Base-by-base conservation (phyloP, 805 yeast species). In the Cyberlindnera euphorbiiphila region DNA sequence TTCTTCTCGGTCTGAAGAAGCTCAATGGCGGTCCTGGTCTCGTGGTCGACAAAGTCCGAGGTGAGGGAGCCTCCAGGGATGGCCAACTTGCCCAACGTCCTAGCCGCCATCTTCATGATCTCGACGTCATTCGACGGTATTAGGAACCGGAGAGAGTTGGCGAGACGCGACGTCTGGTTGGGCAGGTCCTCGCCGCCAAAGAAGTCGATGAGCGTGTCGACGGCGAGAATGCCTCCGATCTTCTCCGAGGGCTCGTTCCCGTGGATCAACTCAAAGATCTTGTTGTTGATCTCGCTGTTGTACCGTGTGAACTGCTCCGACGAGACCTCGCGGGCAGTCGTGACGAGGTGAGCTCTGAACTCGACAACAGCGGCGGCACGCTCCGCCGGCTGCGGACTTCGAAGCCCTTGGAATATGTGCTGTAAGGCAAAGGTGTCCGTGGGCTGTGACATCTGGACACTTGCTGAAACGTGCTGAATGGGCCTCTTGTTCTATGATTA, bases 11-110 rank as follows among this genome's bases (percentile, higher is more conserved):
- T 72, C 23, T 86, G 85, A 17, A 91, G 71, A 91, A 96, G 83
- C 60, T 93, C 98, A 34, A 91, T 70, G 26, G 96, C 86, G 33
- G 85, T 72, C 54, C 83, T 85, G 8, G 93, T 93, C 59, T 91
- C 96, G 51, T 78, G 84, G 45, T 91, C 97, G 19, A 93, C 96
- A 58, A 91, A 83, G 34, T 88, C 96, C 1, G 94, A 88, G 0
- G 96, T 86, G 37, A 88, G 62, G 2, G 94, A 78, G 1, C 95
- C 93, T 19, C 95, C 95, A 0, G 95, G 91, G 6, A 80, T 76
- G 0, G 97, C 95, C 47, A 91, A 68, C 53, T 82, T 83, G 10
- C 98, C 98, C 46, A 93, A 68, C 0, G 96, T 86, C 36, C 72
- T 72, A 0, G 96, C 88, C 3, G 98, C 96, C 23, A 80, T 73